These are phyloP conservation scores for Leccinum sublutescens DNA, from an alignment of 768 basidiomycete species.

Conservation along the genomic window DNA sequence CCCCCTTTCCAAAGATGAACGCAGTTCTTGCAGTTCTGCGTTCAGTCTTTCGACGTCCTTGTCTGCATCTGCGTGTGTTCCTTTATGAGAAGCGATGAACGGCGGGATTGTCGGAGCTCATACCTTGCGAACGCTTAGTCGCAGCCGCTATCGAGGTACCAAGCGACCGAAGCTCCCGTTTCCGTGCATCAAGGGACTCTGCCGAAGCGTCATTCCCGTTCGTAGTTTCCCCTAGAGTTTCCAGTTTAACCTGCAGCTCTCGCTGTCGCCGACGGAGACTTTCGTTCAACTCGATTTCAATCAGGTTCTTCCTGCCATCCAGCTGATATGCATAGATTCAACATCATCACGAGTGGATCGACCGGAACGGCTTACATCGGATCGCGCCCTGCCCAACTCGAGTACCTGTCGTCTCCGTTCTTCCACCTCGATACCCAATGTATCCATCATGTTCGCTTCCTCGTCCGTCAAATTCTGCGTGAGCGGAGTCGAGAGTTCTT, in stretches of 20 bases:
- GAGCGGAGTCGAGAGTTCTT: slow-evolving; percentile 75
- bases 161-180: slow-evolving; percentile 67
- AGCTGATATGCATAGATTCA: slow-evolving; percentile 31
- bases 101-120: not conserved
- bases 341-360: not conserved
- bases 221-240: slow-evolving; percentile 64
- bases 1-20: slow-evolving; percentile 62
- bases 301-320: slow-evolving; percentile 69
- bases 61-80: slow-evolving; percentile 53
- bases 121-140: slow-evolving; percentile 62
- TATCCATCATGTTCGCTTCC: slow-evolving; percentile 66
- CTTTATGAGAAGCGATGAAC: not conserved
- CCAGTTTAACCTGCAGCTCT: slow-evolving; percentile 74
- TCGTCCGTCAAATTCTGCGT: slow-evolving; percentile 68
- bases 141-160: slow-evolving; percentile 64
- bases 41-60: slow-evolving; percentile 65
- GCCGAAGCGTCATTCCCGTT: slow-evolving; percentile 54
- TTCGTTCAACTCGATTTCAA: slow-evolving; percentile 94
- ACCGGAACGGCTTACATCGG: slow-evolving; percentile 52
- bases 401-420: slow-evolving; percentile 66
- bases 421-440: slow-evolving; percentile 75
- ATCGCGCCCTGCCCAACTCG: slow-evolving; percentile 63
- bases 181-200: slow-evolving; percentile 66
- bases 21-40: slow-evolving; percentile 64
- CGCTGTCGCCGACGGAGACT: slow-evolving; percentile 76